Evolutionary conservation across 257 asterid genomes (phyloP).

Genomic region (Capsicum chinense): DNA sequence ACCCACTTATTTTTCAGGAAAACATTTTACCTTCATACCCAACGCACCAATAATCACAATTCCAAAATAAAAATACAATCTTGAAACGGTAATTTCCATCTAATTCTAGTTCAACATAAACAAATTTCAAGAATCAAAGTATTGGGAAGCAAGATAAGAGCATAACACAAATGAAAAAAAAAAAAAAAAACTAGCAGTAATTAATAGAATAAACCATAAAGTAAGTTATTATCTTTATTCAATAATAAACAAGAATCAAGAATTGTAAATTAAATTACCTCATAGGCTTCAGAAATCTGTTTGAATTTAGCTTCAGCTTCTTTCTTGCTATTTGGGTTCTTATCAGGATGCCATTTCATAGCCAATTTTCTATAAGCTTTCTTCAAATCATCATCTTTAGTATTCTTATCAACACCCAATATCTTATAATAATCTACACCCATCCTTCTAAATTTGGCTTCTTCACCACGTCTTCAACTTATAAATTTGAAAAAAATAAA

Average conservation of each 20-base stretch:
- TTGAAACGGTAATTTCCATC: background rate
- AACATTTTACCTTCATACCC: too few relatives aligned
- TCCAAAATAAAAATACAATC: background rate
- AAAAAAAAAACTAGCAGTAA: too few relatives aligned
- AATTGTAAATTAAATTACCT: conserved; percentile 41
- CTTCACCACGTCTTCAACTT: conserved; percentile 22
- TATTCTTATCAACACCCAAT: conserved; percentile 70
- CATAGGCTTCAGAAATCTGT: conserved; percentile 88
- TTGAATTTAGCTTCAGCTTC: conserved; percentile 89
- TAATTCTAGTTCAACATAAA: background rate
- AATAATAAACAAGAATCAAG: background rate
- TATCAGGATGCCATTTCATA: conserved; percentile 94
- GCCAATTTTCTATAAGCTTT: conserved; percentile 83
- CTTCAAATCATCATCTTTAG: conserved; percentile 79
- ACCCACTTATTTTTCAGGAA: too few relatives aligned
- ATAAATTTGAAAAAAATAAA: background rate
- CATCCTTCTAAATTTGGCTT: conserved; percentile 39
- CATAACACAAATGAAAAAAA: background rate
- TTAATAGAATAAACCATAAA: too few relatives aligned
- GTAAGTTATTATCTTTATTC: background rate
- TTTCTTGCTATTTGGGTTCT: conserved; percentile 78
- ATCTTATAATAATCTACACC: conserved; percentile 79
- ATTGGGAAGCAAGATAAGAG: background rate
- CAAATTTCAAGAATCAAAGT: conserved; percentile 11
- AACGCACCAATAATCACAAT: too few relatives aligned